phyloP scores from a whole-genome alignment of 345 rosid genomes.

The Boechera divaricarpa region DNA sequence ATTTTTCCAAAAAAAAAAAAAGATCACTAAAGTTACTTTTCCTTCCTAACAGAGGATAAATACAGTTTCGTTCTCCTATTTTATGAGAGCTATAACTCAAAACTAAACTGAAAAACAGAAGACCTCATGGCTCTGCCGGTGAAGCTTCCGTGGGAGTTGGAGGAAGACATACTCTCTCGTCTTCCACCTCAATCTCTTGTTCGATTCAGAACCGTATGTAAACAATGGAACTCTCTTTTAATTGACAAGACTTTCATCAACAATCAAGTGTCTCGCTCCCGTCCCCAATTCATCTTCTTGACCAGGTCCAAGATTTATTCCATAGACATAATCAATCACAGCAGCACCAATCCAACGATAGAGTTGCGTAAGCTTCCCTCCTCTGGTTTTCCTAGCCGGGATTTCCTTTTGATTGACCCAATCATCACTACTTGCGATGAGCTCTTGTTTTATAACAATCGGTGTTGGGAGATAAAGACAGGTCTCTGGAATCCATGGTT shows the following conservation, averaged over 20 bases:
- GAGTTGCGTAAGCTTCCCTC: background rate
- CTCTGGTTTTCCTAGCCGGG: background rate
- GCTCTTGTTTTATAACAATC: background rate
- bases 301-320: background rate
- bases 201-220: slow-evolving; percentile 7
- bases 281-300: background rate
- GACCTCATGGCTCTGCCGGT: background rate
- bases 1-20: background rate
- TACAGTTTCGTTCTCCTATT: background rate
- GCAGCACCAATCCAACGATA: background rate
- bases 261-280: background rate
- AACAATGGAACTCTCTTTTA: slow-evolving; percentile 11
- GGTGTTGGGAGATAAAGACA: background rate
- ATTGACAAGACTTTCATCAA: slow-evolving; percentile 12
- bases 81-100: background rate
- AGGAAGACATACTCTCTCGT: slow-evolving; percentile 17
- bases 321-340: background rate
- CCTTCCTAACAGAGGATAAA: background rate
- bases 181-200: background rate
- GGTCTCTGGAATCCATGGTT: slow-evolving; percentile 7
- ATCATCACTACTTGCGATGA: background rate
- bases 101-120: background rate
- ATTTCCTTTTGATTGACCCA: no score
- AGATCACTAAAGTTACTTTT: background rate
- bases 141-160: slow-evolving; percentile 20